These are phyloP conservation scores for Pseudopediastrum boryanum DNA, from an alignment of 139 green algal species.

Conservation along the genomic window DNA sequence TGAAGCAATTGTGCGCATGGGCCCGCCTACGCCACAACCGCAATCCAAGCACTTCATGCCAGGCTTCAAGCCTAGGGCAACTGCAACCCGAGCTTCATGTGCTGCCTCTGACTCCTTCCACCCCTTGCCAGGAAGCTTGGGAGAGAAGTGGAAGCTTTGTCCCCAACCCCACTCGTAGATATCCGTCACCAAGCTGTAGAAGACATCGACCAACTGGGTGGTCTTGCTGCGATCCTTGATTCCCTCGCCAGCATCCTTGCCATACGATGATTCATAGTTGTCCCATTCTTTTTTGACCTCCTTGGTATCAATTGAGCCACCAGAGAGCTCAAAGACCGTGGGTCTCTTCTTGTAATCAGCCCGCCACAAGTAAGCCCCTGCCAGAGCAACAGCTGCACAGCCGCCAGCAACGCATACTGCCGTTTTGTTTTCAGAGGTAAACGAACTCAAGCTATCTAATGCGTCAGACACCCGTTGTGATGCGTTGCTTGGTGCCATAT, in stretches of 20 bases:
- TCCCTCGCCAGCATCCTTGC: slow-evolving; percentile 49
- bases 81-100: slow-evolving; percentile 87
- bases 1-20: slow-evolving; percentile 93
- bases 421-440: too few species aligned
- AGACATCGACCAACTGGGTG: slow-evolving; percentile 68
- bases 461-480: too few species aligned
- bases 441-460: too few species aligned
- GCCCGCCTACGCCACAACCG: slow-evolving; percentile 97
- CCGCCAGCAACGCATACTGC: too few species aligned
- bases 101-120: slow-evolving; percentile 75
- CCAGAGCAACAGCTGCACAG: too few species aligned
- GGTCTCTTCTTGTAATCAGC: slow-evolving; percentile 55
- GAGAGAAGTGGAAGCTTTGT: slow-evolving; percentile 97
- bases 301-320: slow-evolving; percentile 63
- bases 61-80: slow-evolving; percentile 66
- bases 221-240: slow-evolving; percentile 60
- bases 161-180: slow-evolving; percentile 99
- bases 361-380: too few species aligned
- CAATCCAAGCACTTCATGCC: slow-evolving; percentile 86
- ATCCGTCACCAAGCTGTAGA: slow-evolving; percentile 89
- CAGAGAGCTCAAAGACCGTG: slow-evolving; percentile 66
- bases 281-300: slow-evolving; percentile 72
- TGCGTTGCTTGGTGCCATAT: too few species aligned
- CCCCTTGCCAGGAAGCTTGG: slow-evolving; percentile 80
- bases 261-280: slow-evolving; percentile 64